These are phyloP conservation scores for Cladorrhinum sp. DNA, from an alignment of 2,329 filamentous ascomycete species.

Conservation along the genomic window DNA sequence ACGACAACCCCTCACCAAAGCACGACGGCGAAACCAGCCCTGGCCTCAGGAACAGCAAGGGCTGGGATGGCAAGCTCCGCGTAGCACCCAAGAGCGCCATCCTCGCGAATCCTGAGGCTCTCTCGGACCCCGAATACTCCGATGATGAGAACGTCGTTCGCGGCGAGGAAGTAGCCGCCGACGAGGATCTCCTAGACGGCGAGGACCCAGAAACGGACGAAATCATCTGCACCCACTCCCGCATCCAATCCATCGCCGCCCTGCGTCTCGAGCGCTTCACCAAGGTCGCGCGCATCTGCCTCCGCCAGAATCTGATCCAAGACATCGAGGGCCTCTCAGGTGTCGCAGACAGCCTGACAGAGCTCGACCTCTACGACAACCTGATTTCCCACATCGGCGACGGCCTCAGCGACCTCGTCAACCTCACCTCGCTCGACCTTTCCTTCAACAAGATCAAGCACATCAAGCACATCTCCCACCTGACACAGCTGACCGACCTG, in stretches of 20 bases:
- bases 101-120: constrained; percentile 73
- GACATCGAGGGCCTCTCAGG: constrained; percentile 70
- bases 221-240: constrained; percentile 86
- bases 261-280: constrained; percentile 82
- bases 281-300: constrained; percentile 72
- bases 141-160: constrained; percentile 65
- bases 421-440: constrained; percentile 78
- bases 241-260: constrained; percentile 72
- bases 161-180: constrained; percentile 73
- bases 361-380: constrained; percentile 97
- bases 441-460: constrained; percentile 99
- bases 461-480: constrained; percentile 81
- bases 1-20: constrained; percentile 39
- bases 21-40: constrained; percentile 45
- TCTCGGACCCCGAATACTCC: constrained; percentile 83
- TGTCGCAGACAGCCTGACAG: constrained; percentile 65
- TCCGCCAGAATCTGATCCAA: constrained; percentile 88
- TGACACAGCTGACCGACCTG: constrained; percentile 75
- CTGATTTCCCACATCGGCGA: constrained; percentile 76
- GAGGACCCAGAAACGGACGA: constrained; percentile 65
- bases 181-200: constrained; percentile 67
- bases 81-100: constrained; percentile 63
- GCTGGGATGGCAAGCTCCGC: constrained; percentile 82
- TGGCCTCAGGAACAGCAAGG: constrained; percentile 57
- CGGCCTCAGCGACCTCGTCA: constrained; percentile 72